These are phyloP conservation scores for Trichoderma gracile DNA, from an alignment of 2,329 filamentous ascomycete genomes.

Conservation along the genomic window DNA sequence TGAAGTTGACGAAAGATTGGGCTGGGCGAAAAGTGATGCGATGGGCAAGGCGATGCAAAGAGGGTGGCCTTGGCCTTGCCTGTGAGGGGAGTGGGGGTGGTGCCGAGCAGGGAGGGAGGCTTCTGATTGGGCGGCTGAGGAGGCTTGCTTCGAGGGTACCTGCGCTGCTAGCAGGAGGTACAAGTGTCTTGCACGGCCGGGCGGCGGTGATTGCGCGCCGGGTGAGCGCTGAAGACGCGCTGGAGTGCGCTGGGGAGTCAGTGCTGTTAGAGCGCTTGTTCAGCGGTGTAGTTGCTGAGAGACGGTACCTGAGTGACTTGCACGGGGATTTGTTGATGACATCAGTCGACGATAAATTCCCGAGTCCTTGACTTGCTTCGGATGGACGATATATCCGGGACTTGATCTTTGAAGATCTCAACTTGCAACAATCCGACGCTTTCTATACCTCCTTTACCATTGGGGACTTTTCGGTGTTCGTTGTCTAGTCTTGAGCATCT, in stretches of 20 bases:
- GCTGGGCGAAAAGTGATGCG: slow-evolving; percentile 15
- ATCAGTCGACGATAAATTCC: slow-evolving; percentile 8
- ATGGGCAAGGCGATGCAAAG: slow-evolving; percentile 14
- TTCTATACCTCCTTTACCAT: not conserved
- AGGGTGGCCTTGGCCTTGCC: slow-evolving; percentile 16
- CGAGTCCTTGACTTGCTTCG: not conserved
- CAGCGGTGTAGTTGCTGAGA: too few species aligned
- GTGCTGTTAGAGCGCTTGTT: not conserved
- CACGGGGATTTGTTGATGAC: not conserved
- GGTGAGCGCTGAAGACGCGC: too few species aligned
- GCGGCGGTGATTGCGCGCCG: slow-evolving; percentile 16
- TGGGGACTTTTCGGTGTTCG: not conserved
- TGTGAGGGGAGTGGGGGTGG: slow-evolving; percentile 29
- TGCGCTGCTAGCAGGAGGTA: not conserved
- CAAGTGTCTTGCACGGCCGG: slow-evolving; percentile 17
- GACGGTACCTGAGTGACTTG: not conserved
- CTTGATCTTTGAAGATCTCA: not conserved
- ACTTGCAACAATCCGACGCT: not conserved
- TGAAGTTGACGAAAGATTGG: not conserved
- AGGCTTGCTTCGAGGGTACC: not conserved
- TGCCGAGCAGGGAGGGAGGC: slow-evolving; percentile 26
- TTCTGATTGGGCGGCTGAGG: slow-evolving; percentile 31
- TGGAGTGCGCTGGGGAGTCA: not conserved
- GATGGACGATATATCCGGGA: not conserved
- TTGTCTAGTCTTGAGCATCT: not conserved